Conservation (phyloP, 331 rosid genomes). For the Telfairia occidentalis region DNA sequence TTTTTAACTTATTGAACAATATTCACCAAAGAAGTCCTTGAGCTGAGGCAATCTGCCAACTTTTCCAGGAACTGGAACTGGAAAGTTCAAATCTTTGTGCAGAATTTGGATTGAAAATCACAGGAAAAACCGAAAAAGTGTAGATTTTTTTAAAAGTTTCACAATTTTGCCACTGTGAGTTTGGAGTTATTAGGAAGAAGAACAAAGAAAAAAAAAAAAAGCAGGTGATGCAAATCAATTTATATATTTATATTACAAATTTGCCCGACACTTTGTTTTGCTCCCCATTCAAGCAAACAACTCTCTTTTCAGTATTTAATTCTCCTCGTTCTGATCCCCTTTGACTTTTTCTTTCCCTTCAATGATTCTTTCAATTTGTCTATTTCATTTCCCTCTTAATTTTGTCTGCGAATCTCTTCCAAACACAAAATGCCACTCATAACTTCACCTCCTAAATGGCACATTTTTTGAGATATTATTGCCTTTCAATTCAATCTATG, state of each 20-base stretch:
- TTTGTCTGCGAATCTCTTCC: slow-evolving; percentile 2
- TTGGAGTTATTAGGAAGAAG: not conserved
- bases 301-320: not conserved
- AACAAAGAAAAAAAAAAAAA: not conserved
- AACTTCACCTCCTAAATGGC: not conserved
- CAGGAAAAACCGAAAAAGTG: not conserved
- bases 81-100: not conserved
- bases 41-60: not conserved
- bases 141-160: not conserved
- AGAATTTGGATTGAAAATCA: not conserved
- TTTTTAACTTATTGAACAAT: too few relatives aligned
- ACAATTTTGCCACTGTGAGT: not conserved
- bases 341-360: not conserved
- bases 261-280: not conserved
- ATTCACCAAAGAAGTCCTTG: not conserved
- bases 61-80: not conserved
- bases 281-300: not conserved
- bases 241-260: not conserved
- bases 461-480: not conserved
- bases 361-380: not conserved
- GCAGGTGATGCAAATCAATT: not conserved
- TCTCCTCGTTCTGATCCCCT: not conserved
- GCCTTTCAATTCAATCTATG: not conserved
- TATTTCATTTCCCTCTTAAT: not conserved
- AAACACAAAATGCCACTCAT: not conserved